phyloP scores from a whole-genome alignment of 108 stramenopile species.

The Skeletonema potamos region DNA sequence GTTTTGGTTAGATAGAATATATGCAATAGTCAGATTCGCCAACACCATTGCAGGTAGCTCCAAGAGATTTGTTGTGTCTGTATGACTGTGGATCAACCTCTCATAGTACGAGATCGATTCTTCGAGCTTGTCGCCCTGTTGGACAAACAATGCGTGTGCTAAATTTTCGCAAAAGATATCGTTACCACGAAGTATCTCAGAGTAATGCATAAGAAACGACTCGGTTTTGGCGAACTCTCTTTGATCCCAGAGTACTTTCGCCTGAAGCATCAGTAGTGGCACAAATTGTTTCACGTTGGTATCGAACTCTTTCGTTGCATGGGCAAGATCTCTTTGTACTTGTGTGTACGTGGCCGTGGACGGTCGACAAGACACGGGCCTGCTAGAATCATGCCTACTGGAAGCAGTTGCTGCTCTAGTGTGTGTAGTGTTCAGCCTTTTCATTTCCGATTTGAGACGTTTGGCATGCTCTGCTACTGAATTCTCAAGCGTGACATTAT shows the following conservation, averaged over 20 bases:
- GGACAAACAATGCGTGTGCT: constrained; percentile 87
- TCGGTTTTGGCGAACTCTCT: constrained; percentile 84
- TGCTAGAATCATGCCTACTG: constrained; percentile 18
- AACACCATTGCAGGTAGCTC: constrained; percentile 83
- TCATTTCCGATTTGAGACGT: constrained; percentile 28
- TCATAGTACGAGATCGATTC: constrained; percentile 87
- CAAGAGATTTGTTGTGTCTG: constrained; percentile 48
- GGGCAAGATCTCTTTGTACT: constrained; percentile 11
- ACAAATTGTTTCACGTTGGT: constrained; percentile 70
- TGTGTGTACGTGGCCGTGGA: constrained; percentile 9
- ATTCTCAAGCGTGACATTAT: constrained; percentile 62
- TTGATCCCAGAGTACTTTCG: constrained; percentile 84
- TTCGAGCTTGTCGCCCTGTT: constrained; percentile 66
- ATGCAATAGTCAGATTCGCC: constrained; percentile 88
- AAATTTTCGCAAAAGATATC: constrained; percentile 83
- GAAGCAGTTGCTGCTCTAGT: constrained; percentile 4
- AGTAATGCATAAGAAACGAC: constrained; percentile 67
- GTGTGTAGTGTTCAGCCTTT: neutral
- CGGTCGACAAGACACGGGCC: constrained; percentile 20
- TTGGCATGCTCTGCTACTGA: constrained; percentile 58
- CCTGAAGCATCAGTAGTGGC: constrained; percentile 75
- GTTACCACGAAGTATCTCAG: constrained; percentile 81
- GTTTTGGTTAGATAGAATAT: constrained; percentile 86
- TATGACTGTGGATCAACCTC: constrained; percentile 48
- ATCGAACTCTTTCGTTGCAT: constrained; percentile 62